Percentiles rank a stretch among this genome's conserved stretches.
These are phyloP conservation scores for Coprinopsis cinerea DNA, from an alignment of 768 basidiomycete genomes.

Conservation along the genomic window DNA sequence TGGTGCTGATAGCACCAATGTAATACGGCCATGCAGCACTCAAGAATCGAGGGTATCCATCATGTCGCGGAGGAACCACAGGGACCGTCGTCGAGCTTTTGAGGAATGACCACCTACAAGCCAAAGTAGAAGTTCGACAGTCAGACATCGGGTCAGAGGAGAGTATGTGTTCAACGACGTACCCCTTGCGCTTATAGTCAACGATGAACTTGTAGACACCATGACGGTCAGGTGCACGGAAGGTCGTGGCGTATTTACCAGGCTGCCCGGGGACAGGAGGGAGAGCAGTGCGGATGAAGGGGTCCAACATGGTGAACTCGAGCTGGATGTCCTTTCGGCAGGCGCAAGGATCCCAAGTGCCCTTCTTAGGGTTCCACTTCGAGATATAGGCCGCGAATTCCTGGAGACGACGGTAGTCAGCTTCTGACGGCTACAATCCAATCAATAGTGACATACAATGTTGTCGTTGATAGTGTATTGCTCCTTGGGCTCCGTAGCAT, in stretches of 20 bases:
- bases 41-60: slow-evolving; percentile 93
- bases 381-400: slow-evolving; percentile 73
- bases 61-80: slow-evolving; percentile 90
- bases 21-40: slow-evolving; percentile 97
- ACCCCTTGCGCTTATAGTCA: slow-evolving; percentile 88
- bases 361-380: slow-evolving; percentile 48
- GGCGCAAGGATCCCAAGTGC: slow-evolving; percentile 68
- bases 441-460: slow-evolving; percentile 43
- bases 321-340: slow-evolving; percentile 78
- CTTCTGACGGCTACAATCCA: slow-evolving; percentile 6
- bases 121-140: no score
- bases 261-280: slow-evolving; percentile 47
- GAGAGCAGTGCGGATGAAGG: slow-evolving; percentile 83
- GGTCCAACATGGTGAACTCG: slow-evolving; percentile 98
- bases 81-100: slow-evolving; percentile 71
- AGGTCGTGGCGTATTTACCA: slow-evolving; percentile 73
- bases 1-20: slow-evolving; percentile 82
- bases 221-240: slow-evolving; percentile 91
- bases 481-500: slow-evolving; percentile 55
- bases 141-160: slow-evolving; percentile 4
- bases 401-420: slow-evolving; percentile 30
- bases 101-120: slow-evolving; percentile 69
- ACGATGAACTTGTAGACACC: slow-evolving; percentile 98
- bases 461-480: slow-evolving; percentile 85
- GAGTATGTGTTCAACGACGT: slow-evolving; percentile 20